phyloP scores from a whole-genome alignment of 176 grass and related monocot genomes.

The Zoysia japonica region DNA sequence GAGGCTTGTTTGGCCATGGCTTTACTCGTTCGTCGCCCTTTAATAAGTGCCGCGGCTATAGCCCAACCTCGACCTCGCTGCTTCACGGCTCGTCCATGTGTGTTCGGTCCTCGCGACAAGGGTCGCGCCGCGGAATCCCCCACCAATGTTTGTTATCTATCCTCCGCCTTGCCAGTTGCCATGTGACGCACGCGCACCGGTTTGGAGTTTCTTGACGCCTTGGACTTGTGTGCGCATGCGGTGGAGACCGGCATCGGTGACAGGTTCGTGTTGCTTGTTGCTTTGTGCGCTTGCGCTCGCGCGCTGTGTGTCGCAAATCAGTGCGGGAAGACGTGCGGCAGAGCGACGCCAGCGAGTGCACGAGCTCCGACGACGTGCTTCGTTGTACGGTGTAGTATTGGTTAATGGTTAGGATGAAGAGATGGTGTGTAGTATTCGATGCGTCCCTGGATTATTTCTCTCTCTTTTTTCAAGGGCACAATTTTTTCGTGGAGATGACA shows the following conservation, averaged over 20 bases:
- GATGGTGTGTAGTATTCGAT: not conserved
- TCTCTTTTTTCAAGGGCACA: not conserved
- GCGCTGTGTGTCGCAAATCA: not conserved
- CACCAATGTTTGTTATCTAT: not conserved
- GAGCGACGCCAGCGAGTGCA: slow-evolving; percentile 8
- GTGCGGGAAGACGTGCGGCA: slow-evolving; percentile 24
- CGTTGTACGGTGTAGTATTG: not conserved
- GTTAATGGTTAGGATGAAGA: not conserved
- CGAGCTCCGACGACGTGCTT: not conserved
- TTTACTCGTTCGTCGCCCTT: not conserved
- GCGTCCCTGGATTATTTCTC: no score
- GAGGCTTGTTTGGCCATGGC: slow-evolving; percentile 30
- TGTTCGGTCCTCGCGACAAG: not conserved
- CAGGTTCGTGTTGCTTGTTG: not conserved
- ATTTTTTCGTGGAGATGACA: not conserved
- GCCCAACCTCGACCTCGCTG: not conserved
- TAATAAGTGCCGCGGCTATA: slow-evolving; percentile 1
- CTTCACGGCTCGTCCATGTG: slow-evolving; percentile 46
- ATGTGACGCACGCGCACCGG: slow-evolving; percentile 17
- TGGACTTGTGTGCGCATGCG: slow-evolving; percentile 15
- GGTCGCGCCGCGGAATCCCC: not conserved
- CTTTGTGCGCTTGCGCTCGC: not conserved
- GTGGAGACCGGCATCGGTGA: not conserved
- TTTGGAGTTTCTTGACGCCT: slow-evolving; percentile 25
- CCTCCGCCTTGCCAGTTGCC: not conserved